phyloP scores from a whole-genome alignment of 805 yeast genomes.

The Suhomyces faveliae region DNA sequence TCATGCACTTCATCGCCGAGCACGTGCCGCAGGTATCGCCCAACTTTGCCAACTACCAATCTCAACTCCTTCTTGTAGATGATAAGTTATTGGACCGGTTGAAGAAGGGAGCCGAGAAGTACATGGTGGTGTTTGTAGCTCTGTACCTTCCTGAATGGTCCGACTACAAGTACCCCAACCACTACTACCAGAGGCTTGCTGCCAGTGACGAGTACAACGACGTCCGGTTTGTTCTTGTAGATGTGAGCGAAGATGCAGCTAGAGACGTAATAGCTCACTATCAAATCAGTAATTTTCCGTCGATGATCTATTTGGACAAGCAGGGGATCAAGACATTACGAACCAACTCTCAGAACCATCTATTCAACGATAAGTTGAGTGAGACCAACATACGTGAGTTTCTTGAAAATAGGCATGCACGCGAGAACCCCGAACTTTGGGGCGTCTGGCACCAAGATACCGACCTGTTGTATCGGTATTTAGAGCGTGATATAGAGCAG shows the following conservation, averaged over 20 bases:
- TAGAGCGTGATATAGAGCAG: constrained; percentile 8
- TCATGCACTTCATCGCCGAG: constrained; percentile 15
- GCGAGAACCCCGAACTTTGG: not conserved
- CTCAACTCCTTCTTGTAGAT: constrained; percentile 7
- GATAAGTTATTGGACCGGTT: not conserved
- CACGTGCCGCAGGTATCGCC: constrained; percentile 17
- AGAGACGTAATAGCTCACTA: constrained; percentile 21
- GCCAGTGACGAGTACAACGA: constrained; percentile 3
- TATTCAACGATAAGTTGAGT: constrained; percentile 16
- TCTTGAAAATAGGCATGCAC: constrained; percentile 7
- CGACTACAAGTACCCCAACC: constrained; percentile 30
- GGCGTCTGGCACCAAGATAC: constrained; percentile 13
- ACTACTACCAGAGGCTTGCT: constrained; percentile 34
- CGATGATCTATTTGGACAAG: constrained; percentile 27
- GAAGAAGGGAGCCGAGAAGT: constrained; percentile 7
- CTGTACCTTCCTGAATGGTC: constrained; percentile 29
- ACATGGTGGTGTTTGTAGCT: constrained; percentile 25
- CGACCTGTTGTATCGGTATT: constrained; percentile 6
- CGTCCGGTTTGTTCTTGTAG: constrained; percentile 25
- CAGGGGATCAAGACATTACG: constrained; percentile 24
- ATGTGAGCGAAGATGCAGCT: constrained; percentile 20
- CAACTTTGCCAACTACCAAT: constrained; percentile 20
- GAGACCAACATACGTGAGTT: constrained; percentile 15
- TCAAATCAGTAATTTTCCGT: constrained; percentile 32
- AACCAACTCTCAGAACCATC: constrained; percentile 21